Evolutionary conservation across 1,284 basidiomycete species (phyloP).

Genomic region (Leccinum fallax): DNA sequence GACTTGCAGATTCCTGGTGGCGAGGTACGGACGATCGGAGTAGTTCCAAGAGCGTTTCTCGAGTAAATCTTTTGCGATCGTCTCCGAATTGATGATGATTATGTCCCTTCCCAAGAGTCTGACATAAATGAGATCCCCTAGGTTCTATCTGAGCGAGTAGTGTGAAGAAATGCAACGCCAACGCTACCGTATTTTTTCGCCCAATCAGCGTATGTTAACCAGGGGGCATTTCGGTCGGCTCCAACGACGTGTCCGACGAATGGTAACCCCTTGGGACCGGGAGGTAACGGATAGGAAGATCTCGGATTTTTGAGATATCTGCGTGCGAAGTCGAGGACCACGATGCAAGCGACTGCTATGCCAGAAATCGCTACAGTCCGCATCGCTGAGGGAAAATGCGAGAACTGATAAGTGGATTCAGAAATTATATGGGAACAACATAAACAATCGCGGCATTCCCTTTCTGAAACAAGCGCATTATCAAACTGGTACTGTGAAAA

Average conservation of each 20-base stretch:
- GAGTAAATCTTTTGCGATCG: constrained; percentile 43
- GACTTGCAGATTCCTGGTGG: constrained; percentile 19
- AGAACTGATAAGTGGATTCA: neutral
- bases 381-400: constrained; percentile 7
- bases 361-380: constrained; percentile 2
- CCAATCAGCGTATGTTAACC: constrained; percentile 28
- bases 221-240: constrained; percentile 16
- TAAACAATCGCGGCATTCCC: neutral
- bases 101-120: constrained; percentile 35
- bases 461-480: constrained; percentile 1
- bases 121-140: constrained; percentile 37
- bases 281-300: constrained; percentile 21
- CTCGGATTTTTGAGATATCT: constrained; percentile 8
- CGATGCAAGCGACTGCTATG: constrained; percentile 9
- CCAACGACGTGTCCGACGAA: constrained; percentile 11
- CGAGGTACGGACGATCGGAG: constrained; percentile 27
- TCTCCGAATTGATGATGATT: constrained; percentile 42
- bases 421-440: constrained; percentile 1
- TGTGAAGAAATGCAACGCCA: neutral
- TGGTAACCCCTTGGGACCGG: constrained; percentile 26
- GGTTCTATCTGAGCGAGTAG: neutral
- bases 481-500: neutral
- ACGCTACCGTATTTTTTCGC: constrained; percentile 22
- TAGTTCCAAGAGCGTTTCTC: constrained; percentile 45
- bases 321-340: constrained; percentile 12